These are phyloP conservation scores for Gentiana straminea DNA, from an alignment of 257 asterid species.

Conservation along the genomic window DNA sequence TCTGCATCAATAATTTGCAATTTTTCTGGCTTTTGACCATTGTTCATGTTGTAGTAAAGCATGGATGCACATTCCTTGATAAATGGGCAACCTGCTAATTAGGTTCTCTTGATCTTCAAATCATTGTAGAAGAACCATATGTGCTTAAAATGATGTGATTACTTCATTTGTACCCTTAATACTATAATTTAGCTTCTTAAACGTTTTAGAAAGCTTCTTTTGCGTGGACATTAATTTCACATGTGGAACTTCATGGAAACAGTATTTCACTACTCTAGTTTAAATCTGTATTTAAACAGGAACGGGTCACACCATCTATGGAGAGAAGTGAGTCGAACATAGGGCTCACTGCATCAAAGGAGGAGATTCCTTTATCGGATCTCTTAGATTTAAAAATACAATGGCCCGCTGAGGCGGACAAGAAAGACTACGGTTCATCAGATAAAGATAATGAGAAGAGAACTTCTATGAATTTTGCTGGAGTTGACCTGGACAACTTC, in stretches of 20 bases:
- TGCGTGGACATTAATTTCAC: background rate
- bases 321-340: conserved; percentile 32
- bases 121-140: too few relatives aligned
- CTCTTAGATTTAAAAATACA: conserved; percentile 45
- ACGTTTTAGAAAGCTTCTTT: background rate
- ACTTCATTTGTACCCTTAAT: background rate
- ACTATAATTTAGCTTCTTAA: background rate
- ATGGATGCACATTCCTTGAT: too few relatives aligned
- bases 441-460: conserved; percentile 28
- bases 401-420: conserved; percentile 43
- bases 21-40: too few relatives aligned
- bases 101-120: too few relatives aligned
- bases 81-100: too few relatives aligned
- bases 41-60: too few relatives aligned
- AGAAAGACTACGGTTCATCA: conserved; percentile 20
- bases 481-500: conserved; percentile 54
- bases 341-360: conserved; percentile 36
- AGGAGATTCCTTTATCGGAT: conserved; percentile 41
- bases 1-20: too few relatives aligned
- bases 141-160: too few relatives aligned
- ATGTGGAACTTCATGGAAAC: conserved; percentile 1
- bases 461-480: conserved; percentile 30
- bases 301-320: conserved; percentile 37
- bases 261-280: background rate
- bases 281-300: conserved; percentile 45